Percentiles rank a stretch among this genome's conserved stretches.
Evolutionary conservation across 345 rosid species (phyloP).

Genomic region (Boechera stricta): DNA sequence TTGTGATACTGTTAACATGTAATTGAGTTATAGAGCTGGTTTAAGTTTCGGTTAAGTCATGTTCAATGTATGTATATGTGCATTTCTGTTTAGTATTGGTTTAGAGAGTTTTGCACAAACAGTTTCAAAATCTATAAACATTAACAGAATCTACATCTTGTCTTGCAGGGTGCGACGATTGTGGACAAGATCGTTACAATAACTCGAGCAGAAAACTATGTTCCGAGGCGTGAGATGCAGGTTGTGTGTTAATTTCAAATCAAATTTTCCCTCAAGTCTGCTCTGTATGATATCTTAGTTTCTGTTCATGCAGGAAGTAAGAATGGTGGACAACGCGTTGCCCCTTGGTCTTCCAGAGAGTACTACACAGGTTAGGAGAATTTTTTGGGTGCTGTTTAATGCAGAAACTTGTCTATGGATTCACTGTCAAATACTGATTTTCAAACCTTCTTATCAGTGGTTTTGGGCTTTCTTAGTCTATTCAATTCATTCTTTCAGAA

Average conservation of each 20-base stretch:
- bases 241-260: conserved; percentile 44
- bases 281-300: conserved; percentile 23
- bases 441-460: not conserved
- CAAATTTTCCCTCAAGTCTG: conserved; percentile 27
- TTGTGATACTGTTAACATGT: not conserved
- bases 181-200: conserved; percentile 82
- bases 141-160: not conserved
- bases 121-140: too few relatives aligned
- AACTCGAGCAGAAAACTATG: conserved; percentile 68
- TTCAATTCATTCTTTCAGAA: not conserved
- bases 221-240: conserved; percentile 53
- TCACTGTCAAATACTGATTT: not conserved
- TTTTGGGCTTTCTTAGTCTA: not conserved
- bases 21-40: not conserved
- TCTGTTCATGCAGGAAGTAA: conserved; percentile 62
- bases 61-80: not conserved
- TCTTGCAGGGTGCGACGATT: conserved; percentile 85
- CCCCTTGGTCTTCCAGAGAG: conserved; percentile 48
- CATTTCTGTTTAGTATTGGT: not conserved
- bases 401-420: not conserved
- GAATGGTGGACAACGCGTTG: conserved; percentile 51
- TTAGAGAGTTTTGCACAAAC: not conserved
- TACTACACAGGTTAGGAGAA: conserved; percentile 51
- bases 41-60: not conserved
- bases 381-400: not conserved